Percentiles rank a stretch among this genome's conserved stretches.
These are phyloP conservation scores for Globisporangium radiosum DNA, from an alignment of 352 stramenopile genomes.

Conservation along the genomic window DNA sequence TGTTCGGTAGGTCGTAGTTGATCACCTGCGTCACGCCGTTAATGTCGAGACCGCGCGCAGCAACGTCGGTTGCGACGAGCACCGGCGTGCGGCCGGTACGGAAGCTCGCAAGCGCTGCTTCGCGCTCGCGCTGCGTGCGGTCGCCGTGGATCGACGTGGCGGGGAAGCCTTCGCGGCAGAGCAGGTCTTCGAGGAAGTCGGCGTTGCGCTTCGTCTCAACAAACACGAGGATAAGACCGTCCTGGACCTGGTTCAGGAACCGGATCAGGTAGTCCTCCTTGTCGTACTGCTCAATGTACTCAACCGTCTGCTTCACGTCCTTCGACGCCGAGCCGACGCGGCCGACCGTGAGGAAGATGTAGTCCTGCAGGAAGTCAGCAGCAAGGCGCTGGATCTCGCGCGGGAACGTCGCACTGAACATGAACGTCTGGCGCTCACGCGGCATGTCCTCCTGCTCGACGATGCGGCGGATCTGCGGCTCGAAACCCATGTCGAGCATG, in stretches of 20 bases:
- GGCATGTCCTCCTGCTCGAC: constrained; percentile 98
- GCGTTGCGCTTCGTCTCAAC: constrained; percentile 97
- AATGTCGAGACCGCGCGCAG: constrained; percentile 98
- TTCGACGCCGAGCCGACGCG: constrained; percentile 96
- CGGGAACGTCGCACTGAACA: constrained; percentile 99
- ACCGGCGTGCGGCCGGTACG: constrained; percentile 88
- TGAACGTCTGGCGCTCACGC: constrained; percentile 97
- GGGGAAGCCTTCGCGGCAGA: constrained; percentile 89
- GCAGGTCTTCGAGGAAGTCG: constrained; percentile 95
- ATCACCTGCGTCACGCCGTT: constrained; percentile 95
- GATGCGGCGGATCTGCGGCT: constrained; percentile 98
- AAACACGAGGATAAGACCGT: constrained; percentile 95
- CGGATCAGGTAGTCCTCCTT: constrained; percentile 96
- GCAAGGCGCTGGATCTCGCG: constrained; percentile 95
- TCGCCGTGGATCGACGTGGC: constrained; percentile 97
- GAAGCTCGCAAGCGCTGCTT: constrained; percentile 91
- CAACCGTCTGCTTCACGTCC: constrained; percentile 96
- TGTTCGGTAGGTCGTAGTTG: constrained; percentile 98
- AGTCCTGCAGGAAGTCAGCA: constrained; percentile 97
- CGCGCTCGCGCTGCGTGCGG: constrained; percentile 93
- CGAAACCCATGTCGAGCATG: constrained; percentile 99
- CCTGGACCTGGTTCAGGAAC: constrained; percentile 92
- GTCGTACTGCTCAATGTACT: constrained; percentile 97
- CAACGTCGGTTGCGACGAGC: constrained; percentile 98
- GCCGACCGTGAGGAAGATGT: constrained; percentile 99